phyloP scores from a whole-genome alignment of 345 rosid genomes.

The Eucalyptus regnans region DNA sequence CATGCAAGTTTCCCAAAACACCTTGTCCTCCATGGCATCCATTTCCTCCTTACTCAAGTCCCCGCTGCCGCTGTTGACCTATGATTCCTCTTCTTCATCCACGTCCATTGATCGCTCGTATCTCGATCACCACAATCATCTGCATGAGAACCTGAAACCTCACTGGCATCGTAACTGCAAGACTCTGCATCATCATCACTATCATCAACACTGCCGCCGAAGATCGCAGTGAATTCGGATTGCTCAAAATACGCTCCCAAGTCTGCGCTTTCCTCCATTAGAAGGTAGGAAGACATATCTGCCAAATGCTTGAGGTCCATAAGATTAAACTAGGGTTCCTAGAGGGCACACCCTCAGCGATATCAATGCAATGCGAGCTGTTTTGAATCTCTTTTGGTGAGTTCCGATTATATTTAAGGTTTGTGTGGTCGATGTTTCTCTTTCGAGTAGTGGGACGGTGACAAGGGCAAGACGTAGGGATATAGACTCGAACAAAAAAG shows the following conservation, averaged over 20 bases:
- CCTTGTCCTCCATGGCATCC: conserved; percentile 7
- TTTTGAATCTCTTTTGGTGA: background rate
- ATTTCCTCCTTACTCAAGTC: conserved; percentile 10
- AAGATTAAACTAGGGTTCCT: background rate
- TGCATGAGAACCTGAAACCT: background rate
- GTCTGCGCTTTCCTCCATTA: conserved; percentile 37
- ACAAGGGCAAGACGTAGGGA: background rate
- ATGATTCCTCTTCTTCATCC: conserved; percentile 10
- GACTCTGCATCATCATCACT: conserved; percentile 39
- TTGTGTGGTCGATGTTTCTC: background rate
- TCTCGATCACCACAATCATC: background rate
- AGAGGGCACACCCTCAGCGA: background rate
- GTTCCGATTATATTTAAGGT: background rate
- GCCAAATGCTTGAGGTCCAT: background rate
- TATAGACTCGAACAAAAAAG: background rate
- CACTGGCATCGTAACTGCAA: conserved; percentile 15
- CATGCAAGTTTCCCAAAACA: too few relatives aligned
- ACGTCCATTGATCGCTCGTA: background rate
- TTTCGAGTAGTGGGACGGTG: rapidly evolving
- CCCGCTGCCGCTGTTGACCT: background rate
- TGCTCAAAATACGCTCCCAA: conserved; percentile 13
- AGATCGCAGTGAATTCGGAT: background rate
- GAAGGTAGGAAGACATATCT: conserved; percentile 32
- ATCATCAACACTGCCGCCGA: background rate
- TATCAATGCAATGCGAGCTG: background rate